Evolutionary conservation across 768 basidiomycete species (phyloP).

Genomic region (Termitomyces eurrhizus): DNA sequence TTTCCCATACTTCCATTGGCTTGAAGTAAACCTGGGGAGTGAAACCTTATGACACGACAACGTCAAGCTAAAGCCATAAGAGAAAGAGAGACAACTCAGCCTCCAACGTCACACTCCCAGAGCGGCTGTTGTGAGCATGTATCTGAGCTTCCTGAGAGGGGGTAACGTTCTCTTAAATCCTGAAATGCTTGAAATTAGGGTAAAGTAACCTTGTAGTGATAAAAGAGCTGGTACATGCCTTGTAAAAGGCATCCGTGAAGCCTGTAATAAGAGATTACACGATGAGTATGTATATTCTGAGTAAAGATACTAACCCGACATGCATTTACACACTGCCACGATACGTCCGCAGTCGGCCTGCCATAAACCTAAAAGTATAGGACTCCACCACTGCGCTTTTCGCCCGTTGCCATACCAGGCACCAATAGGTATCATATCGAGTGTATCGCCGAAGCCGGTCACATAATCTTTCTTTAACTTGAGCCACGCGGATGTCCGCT

Average conservation of each 20-base stretch:
- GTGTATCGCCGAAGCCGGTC: slow-evolving; percentile 69
- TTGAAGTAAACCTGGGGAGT: slow-evolving; percentile 66
- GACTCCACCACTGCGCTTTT: slow-evolving; percentile 91
- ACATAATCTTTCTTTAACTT: slow-evolving; percentile 95
- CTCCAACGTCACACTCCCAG: slow-evolving; percentile 66
- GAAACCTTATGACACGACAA: slow-evolving; percentile 38
- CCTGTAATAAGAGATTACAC: slow-evolving; percentile 35
- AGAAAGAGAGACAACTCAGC: slow-evolving; percentile 29
- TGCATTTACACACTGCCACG: slow-evolving; percentile 87
- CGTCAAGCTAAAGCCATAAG: slow-evolving; percentile 1
- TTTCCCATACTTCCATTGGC: slow-evolving; percentile 86
- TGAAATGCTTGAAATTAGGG: slow-evolving; percentile 34
- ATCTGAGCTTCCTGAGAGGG: slow-evolving; percentile 43
- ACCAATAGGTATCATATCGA: slow-evolving; percentile 68
- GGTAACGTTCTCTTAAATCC: slow-evolving; percentile 57
- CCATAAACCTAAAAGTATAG: slow-evolving; percentile 77
- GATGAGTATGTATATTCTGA: not conserved
- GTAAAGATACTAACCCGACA: slow-evolving; percentile 56
- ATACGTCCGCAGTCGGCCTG: slow-evolving; percentile 56
- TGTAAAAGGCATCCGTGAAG: slow-evolving; percentile 83
- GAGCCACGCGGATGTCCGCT: slow-evolving; percentile 82
- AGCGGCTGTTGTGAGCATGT: slow-evolving; percentile 47
- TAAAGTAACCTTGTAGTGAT: slow-evolving; percentile 10
- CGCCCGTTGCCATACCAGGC: slow-evolving; percentile 91
- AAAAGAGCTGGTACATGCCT: slow-evolving; percentile 31